Base-by-base conservation (phyloP, 495 filamentous ascomycete species). In the Penicillium samsonianum region DNA sequence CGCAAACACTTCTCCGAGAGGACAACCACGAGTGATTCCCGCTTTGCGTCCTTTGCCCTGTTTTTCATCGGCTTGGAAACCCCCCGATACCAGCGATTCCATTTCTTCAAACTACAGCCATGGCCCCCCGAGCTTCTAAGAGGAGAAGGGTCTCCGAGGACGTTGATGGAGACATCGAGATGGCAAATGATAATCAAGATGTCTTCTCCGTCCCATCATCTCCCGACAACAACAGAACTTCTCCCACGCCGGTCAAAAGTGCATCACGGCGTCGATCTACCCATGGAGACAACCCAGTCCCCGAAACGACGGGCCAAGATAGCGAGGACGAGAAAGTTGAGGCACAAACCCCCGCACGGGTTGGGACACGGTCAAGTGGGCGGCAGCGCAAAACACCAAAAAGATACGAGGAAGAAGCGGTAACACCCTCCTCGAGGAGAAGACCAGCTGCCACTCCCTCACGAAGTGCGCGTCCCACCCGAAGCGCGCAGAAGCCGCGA, bases 61-160 rank as follows among this genome's bases (percentile, higher is more conserved):
- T 0, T 30, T 43, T 17, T 4, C 17, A 5, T 31, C 14, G 20
- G 10, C 42, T 17, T 17, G 8, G 17, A 10, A 10, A 43, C 16
- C 23, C 17, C 3, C 14, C 26, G 7, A 16, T 17, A 37, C 38
- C 3, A 54, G 19, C 33, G 14, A 40, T 14, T 22, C 41, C 41
- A n/a, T 11, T 12, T 38, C 23, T 10, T 16, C 49, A 23, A 57
- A 49, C 14, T 7, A 16, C 50, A 53, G 53, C 33, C 31, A 79
- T 78, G 75, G n/a, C n/a, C n/a, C 64, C 69, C 16, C 72, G 74
- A n/a, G 64, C 73, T 14, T 59, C 64, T 12, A 79, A 79, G 62
- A 65, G 77, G 52, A 73, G 77, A 51, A 69, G 69, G 55, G 70
- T 78, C 40, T 76, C 73, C 38, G 63, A 68, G 25, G 73, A 75